Conservation (phyloP, 31 red algal genomes). For the Odonthalia washingtoniensis region DNA sequence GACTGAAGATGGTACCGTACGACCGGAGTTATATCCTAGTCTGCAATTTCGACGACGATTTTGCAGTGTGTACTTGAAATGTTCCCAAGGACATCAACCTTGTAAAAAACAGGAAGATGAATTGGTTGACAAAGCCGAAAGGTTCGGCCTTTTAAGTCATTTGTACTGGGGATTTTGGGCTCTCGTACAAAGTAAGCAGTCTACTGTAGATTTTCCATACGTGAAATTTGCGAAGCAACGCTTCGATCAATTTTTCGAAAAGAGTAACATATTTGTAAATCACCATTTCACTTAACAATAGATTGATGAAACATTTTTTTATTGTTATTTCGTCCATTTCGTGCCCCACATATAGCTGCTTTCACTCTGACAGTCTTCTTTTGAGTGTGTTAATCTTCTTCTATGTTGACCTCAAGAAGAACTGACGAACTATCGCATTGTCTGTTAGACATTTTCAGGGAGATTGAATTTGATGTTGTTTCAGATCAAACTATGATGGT, state of each 20-base stretch:
- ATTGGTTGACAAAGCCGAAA: conserved; percentile 60
- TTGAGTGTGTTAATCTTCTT: too few species aligned
- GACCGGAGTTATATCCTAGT: conserved; percentile 56
- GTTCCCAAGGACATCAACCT: background rate
- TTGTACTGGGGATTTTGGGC: conserved; percentile 87
- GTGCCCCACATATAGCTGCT: too few species aligned
- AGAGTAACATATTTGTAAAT: too few species aligned
- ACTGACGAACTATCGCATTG: too few species aligned
- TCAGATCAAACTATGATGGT: too few species aligned
- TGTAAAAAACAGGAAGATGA: background rate
- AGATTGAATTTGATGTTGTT: too few species aligned
- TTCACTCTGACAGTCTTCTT: too few species aligned
- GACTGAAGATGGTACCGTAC: conserved; percentile 49
- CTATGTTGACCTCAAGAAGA: too few species aligned
- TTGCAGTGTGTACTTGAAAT: conserved; percentile 50
- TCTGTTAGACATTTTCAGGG: too few species aligned
- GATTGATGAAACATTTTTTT: too few species aligned
- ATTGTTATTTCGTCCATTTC: too few species aligned
- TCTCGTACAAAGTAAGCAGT: conserved; percentile 57
- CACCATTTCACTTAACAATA: too few species aligned
- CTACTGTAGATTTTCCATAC: conserved; percentile 74
- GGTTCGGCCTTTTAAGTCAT: conserved; percentile 63
- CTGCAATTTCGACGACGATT: conserved; percentile 18
- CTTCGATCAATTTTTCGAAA: conserved; percentile 38
- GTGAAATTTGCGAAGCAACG: conserved; percentile 61